phyloP scores from a whole-genome alignment of 352 stramenopile genomes.

The Globisporangium perplexum region DNA sequence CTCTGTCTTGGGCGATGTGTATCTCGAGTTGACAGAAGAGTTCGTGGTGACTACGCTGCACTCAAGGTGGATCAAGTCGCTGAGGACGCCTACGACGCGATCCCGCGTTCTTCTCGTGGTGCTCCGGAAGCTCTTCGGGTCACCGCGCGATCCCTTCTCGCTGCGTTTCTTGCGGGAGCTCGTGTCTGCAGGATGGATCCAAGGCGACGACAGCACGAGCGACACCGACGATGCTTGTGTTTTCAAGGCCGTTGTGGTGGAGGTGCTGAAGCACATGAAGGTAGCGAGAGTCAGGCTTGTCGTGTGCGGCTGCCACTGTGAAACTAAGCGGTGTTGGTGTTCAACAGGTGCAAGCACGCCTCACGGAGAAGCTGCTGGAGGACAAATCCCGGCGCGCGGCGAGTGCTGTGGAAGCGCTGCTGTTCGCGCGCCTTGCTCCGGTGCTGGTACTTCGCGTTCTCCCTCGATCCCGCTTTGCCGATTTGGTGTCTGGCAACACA shows the following conservation, averaged over 20 bases:
- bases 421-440: slow-evolving; percentile 58
- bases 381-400: slow-evolving; percentile 28
- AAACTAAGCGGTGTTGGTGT: not conserved
- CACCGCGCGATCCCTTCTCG: slow-evolving; percentile 30
- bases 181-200: slow-evolving; percentile 25
- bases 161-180: slow-evolving; percentile 42
- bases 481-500: not conserved
- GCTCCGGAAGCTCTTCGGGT: slow-evolving; percentile 36
- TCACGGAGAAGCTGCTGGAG: slow-evolving; percentile 43
- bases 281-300: slow-evolving; percentile 4
- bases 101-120: slow-evolving; percentile 20
- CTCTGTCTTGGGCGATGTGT: not conserved
- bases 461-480: slow-evolving; percentile 22
- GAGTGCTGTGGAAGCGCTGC: slow-evolving; percentile 31
- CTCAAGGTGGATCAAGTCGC: slow-evolving; percentile 25
- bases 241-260: slow-evolving; percentile 17
- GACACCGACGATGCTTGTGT: not conserved
- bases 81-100: slow-evolving; percentile 11
- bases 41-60: not conserved
- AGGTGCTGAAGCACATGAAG: slow-evolving; percentile 30
- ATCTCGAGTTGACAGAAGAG: not conserved
- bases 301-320: not conserved
- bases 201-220: slow-evolving; percentile 1
- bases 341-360: slow-evolving; percentile 25
- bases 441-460: slow-evolving; percentile 61